Evolutionary conservation across 257 asterid genomes (phyloP), one percentile per base, ranked within the genome.

Genomic region (Apocynum venetum): DNA sequence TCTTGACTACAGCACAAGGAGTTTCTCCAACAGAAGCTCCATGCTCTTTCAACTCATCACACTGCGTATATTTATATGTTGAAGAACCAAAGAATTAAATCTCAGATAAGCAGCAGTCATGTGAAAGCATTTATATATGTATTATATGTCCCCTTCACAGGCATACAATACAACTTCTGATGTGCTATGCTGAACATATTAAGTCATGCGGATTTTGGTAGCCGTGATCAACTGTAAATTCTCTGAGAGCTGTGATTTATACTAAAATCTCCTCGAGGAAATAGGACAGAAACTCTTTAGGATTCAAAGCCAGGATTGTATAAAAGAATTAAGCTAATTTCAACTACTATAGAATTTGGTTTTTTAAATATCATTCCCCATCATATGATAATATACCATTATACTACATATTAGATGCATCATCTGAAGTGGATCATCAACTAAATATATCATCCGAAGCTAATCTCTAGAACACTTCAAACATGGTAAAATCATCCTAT

Each of bases 1-100:
- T 94, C 88, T 89, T 91, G 19, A 94, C 82, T 51, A 94, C 97
- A 44, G 93, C 97, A 63, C 97, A 96, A 48, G 98, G 97, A 84
- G 87, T 82, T 87, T 91, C 93, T 78, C 91, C 96, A 19, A 92
- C 57, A 53, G 95, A 85, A 78, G 97, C 98, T 78, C 98, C 98
- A 43, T 89, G 96, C 86, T 89, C 88, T 75, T 89, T 96, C 86
- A 92, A 84, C 82, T 94, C 98, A 75, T 94, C 97, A 57, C 98
- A 94, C 98, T 94, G 86, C 88, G 80, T 77, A 64, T 41, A 70
- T 73, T 43, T 61, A 59, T 79, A 74, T 38, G 41, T 49, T 4
- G 36, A 4, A 31, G 17, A 44, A 43, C 15, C 52, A 41, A 67
- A 17, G 35, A 8, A 43, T 20, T 43, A 31, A 25, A n/a, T 56